Conservation (phyloP, 306 rosid species). For the Vicia faba region DNA sequence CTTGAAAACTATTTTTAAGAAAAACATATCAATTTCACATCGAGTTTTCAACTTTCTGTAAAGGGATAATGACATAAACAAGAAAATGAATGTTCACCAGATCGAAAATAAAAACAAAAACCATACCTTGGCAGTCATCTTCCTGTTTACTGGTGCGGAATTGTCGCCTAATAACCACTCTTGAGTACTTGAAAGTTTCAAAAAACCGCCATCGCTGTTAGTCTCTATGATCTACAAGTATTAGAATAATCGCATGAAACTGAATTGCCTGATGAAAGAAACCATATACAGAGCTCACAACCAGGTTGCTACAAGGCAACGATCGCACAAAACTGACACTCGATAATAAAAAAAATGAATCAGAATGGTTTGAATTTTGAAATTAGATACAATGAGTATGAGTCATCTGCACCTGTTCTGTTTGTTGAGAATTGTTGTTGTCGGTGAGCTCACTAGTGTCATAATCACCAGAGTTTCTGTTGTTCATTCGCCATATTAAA, state of each 20-base stretch:
- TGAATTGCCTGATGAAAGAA: slow-evolving; percentile 31
- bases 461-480: slow-evolving; percentile 41
- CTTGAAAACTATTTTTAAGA: background rate
- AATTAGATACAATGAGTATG: slow-evolving; percentile 4
- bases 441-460: slow-evolving; percentile 36
- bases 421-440: slow-evolving; percentile 40
- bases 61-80: slow-evolving; percentile 5
- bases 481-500: slow-evolving; percentile 70
- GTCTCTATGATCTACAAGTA: slow-evolving; percentile 53
- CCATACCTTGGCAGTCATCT: slow-evolving; percentile 64
- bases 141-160: slow-evolving; percentile 71
- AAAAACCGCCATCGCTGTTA: slow-evolving; percentile 58
- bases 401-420: slow-evolving; percentile 50
- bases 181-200: slow-evolving; percentile 68
- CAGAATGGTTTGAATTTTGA: slow-evolving; percentile 34
- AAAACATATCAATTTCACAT: slow-evolving; percentile 19
- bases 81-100: background rate
- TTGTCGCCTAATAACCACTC: slow-evolving; percentile 76
- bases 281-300: slow-evolving; percentile 22
- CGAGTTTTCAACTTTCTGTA: slow-evolving; percentile 11
- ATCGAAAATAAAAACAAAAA: slow-evolving; percentile 23
- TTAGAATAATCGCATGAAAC: slow-evolving; percentile 22
- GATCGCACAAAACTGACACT: slow-evolving; percentile 14
- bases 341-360: slow-evolving; percentile 4
- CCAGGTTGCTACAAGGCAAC: slow-evolving; percentile 21